Base-by-base conservation (phyloP, 164 flowering plant genomes). In the Cinnamomum chago region DNA sequence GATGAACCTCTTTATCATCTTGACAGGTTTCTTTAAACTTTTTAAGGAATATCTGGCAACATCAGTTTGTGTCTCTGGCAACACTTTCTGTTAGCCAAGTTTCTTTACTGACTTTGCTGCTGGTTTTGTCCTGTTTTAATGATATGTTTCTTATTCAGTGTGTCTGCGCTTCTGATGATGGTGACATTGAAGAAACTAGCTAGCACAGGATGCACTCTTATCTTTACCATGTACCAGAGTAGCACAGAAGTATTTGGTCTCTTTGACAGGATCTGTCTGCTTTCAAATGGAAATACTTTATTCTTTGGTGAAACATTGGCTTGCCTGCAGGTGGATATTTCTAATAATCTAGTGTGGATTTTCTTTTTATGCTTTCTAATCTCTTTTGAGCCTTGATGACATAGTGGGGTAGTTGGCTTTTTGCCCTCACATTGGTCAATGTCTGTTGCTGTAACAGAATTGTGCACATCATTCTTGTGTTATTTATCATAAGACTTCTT, bases 181-280 rank as follows among this genome's bases (percentile, higher is more conserved):
- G 99, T 96, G 25, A 96, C 98, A 17, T 75, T 96, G 85, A 96
- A 92, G 95, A 96, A 88, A 85, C 94, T 96, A 72, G 98, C 98
- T 27, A 94, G 90, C 86, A 89, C 91, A 1, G 99, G 99, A 1
- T 94, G 99, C 83, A 91, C 97, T 69, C 86, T 96, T 50, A 81
- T 96, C 67, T 96, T 96, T 79, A 93, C 95, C 62, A 89, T 96
- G 79, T 80, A 88, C 83, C 99, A 96, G 81, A 96, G 99, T 85
- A 96, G 99, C 84, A 96, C 99, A 2, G 99, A 96, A 88, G 99
- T 96, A 40, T 96, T 96, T 86, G 99, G 99, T 73, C 95, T 96
- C 55, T 96, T 96, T 82, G 99, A 93, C 78, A 85, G 99, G 52
- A 96, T 96, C 70, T 96, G 99, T 79, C 84, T 96, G 67, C 97